phyloP scores from a whole-genome alignment of 768 basidiomycete species.

The Tephrocybe sp. region DNA sequence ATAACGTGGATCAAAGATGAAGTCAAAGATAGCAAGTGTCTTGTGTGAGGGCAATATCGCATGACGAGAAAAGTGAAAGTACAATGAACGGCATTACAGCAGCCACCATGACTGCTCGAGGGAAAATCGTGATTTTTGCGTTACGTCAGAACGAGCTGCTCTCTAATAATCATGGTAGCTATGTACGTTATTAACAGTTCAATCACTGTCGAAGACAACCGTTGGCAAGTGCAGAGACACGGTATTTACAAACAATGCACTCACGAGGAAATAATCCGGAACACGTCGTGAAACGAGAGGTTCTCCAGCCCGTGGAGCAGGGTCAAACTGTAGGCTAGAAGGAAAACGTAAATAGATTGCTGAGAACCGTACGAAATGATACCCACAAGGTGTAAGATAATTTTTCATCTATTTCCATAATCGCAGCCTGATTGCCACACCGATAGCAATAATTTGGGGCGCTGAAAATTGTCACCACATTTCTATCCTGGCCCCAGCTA shows the following conservation, averaged over 20 bases:
- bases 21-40: slow-evolving; percentile 3
- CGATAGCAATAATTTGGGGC: slow-evolving; percentile 99
- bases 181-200: slow-evolving; percentile 23
- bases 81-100: slow-evolving; percentile 5
- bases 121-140: slow-evolving; percentile 10
- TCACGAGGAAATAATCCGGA: slow-evolving; percentile 90
- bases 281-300: slow-evolving; percentile 95
- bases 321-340: slow-evolving; percentile 96
- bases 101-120: slow-evolving; percentile 3
- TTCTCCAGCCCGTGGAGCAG: slow-evolving; percentile 97
- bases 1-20: slow-evolving; percentile 1
- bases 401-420: slow-evolving; percentile 99
- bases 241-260: slow-evolving; percentile 23
- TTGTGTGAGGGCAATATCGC: neutral
- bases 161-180: slow-evolving; percentile 24
- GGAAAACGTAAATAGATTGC: neutral
- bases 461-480: slow-evolving; percentile 99
- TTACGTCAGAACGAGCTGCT: slow-evolving; percentile 11
- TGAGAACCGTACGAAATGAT: neutral
- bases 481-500: slow-evolving; percentile 99
- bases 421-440: slow-evolving; percentile 99
- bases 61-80: neutral
- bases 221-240: neutral
- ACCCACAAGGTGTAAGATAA: slow-evolving; percentile 89
- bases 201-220: slow-evolving; percentile 17